Percentiles rank a stretch among this genome's conserved stretches.
phyloP scores from a whole-genome alignment of 108 stramenopile genomes.

The Fistulifera solaris region DNA sequence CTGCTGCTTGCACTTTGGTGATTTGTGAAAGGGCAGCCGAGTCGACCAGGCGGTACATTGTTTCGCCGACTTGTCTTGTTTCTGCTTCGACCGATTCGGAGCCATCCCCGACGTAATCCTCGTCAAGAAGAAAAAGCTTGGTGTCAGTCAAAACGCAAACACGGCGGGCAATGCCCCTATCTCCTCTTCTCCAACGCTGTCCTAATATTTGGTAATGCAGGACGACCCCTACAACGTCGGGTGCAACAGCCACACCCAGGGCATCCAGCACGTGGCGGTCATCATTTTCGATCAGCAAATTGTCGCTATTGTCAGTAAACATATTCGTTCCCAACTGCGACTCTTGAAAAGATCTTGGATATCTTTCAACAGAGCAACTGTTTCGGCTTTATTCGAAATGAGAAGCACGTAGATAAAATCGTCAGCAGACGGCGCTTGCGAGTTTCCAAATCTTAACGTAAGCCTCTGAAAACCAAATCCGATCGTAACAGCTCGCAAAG shows the following conservation, averaged over 20 bases:
- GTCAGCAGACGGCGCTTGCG: constrained; percentile 17
- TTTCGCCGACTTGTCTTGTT: constrained; percentile 4
- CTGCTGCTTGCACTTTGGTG: constrained; percentile 65
- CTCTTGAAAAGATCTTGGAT: constrained; percentile 46
- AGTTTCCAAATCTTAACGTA: constrained; percentile 48
- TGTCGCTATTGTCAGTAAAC: constrained; percentile 2
- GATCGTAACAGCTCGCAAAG: constrained; percentile 57
- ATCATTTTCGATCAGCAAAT: constrained; percentile 72
- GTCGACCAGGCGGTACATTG: constrained; percentile 35
- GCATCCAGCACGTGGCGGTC: constrained; percentile 62
- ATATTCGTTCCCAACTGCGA: constrained; percentile 6
- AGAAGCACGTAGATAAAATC: constrained; percentile 63
- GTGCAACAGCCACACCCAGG: constrained; percentile 33
- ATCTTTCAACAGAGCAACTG: constrained; percentile 57
- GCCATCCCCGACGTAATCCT: constrained; percentile 62
- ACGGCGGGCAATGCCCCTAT: constrained; percentile 55
- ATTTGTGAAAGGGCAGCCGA: constrained; percentile 45
- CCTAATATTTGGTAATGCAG: constrained; percentile 69
- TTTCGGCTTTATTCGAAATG: constrained; percentile 56
- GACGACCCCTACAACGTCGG: constrained; percentile 44
- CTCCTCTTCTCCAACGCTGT: constrained; percentile 73
- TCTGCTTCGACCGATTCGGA: constrained; percentile 18
- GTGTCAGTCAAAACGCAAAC: constrained; percentile 65
- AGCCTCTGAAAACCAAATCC: constrained; percentile 83
- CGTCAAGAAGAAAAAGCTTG: constrained; percentile 65